These are phyloP conservation scores for Boletus eberwhitei DNA, from an alignment of 768 basidiomycete species.

Conservation along the genomic window DNA sequence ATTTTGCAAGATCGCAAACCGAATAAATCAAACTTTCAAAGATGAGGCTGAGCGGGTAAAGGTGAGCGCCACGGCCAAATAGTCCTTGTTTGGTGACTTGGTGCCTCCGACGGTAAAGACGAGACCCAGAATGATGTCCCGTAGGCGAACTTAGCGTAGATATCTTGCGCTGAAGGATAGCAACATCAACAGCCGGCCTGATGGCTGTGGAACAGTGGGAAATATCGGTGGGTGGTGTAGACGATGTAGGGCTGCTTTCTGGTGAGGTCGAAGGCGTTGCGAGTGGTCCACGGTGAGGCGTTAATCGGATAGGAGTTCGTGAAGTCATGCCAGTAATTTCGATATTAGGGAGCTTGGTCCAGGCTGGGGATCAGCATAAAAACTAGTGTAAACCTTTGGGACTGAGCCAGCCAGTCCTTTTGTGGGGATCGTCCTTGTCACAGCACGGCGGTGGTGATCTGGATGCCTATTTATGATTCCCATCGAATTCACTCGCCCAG, in stretches of 20 bases:
- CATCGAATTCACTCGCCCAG: not conserved
- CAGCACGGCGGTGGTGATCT: not conserved
- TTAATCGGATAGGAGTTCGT: slow-evolving; percentile 24
- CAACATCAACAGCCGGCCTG: slow-evolving; percentile 9
- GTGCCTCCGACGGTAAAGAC: not conserved
- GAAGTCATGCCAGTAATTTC: slow-evolving; percentile 22
- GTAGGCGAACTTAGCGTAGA: not conserved
- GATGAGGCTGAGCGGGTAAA: not conserved
- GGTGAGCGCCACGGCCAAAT: not conserved
- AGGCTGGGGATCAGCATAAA: slow-evolving; percentile 14
- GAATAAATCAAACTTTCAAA: slow-evolving; percentile 5
- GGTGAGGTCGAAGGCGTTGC: slow-evolving; percentile 20
- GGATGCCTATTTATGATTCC: slow-evolving; percentile 23
- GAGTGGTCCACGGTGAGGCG: slow-evolving; percentile 27
- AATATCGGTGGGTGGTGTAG: slow-evolving; percentile 13
- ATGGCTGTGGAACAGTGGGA: not conserved
- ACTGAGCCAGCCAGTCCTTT: slow-evolving; percentile 32
- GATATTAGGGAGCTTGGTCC: slow-evolving; percentile 18
- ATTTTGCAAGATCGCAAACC: slow-evolving; percentile 12
- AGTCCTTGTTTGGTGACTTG: not conserved
- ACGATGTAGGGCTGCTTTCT: slow-evolving; percentile 17
- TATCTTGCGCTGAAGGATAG: slow-evolving; percentile 10
- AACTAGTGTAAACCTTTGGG: slow-evolving; percentile 17
- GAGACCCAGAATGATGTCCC: not conserved
- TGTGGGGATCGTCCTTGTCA: slow-evolving; percentile 14